Percentiles rank a stretch among this genome's conserved stretches.
phyloP scores from a whole-genome alignment of 2,329 filamentous ascomycete genomes.

The Ceratocystiopsis brevicomis region DNA sequence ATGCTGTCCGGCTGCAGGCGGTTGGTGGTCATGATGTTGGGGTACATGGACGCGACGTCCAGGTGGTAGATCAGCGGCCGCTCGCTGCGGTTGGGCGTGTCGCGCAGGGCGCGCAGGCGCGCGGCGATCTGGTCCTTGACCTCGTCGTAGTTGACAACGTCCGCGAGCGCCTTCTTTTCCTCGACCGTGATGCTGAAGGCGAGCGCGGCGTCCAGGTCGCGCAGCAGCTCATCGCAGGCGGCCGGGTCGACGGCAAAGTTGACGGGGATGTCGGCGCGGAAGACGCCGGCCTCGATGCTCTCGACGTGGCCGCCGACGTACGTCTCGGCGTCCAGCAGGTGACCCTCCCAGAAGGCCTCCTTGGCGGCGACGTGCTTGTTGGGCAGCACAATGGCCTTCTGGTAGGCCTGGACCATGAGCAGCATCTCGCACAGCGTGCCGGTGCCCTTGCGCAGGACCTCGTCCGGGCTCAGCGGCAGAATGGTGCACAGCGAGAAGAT shows the following conservation, averaged over 20 bases:
- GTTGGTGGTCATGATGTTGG: constrained; percentile 99
- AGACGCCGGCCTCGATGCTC: constrained; percentile 96
- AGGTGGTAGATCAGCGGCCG: constrained; percentile 89
- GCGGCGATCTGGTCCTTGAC: constrained; percentile 67
- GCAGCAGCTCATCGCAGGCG: constrained; percentile 75
- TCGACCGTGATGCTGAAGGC: constrained; percentile 74
- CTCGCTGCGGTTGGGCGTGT: constrained; percentile 69
- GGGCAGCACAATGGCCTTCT: constrained; percentile 76
- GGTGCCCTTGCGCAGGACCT: constrained; percentile 84
- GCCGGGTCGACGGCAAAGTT: constrained; percentile 80
- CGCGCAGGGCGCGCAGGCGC: constrained; percentile 51
- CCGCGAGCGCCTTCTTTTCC: constrained; percentile 64
- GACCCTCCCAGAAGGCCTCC: constrained; percentile 91
- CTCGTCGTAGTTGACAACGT: constrained; percentile 65
- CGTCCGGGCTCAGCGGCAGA: constrained; percentile 78
- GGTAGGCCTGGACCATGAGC: constrained; percentile 94
- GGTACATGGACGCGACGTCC: constrained; percentile 98
- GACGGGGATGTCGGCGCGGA: constrained; percentile 84
- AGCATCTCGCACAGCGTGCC: constrained; percentile 99
- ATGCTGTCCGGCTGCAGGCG: constrained; percentile 96
- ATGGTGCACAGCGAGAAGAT: constrained; percentile 98
- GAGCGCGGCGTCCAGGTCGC: constrained; percentile 72
- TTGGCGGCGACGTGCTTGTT: constrained; percentile 89
- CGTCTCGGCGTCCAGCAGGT: constrained; percentile 88
- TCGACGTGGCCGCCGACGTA: constrained; percentile 98